Evolutionary conservation across 306 rosid genomes (phyloP), one percentile per base, ranked within the genome.

Genomic region (Cucumis cinereus): DNA sequence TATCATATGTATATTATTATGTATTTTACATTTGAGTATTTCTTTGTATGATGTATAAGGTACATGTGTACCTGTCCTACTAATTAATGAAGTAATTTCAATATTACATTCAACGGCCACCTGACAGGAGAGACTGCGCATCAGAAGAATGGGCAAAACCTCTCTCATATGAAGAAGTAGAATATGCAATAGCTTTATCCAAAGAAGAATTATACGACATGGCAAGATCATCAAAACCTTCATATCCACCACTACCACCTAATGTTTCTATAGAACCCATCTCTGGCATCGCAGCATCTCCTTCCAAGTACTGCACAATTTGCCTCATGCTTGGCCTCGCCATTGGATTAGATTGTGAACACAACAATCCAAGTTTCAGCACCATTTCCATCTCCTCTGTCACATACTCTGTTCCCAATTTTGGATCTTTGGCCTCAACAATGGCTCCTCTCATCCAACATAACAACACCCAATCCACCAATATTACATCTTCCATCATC

Each of bases 271-370:
- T 40, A 1, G 74, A 68, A 68, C 19, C 47, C 33, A 14, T 68
- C 55, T 43, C 74, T 26, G 74, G 54, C 74, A 68, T 43, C 20
- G 36, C 36, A 22, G 20, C 30, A 6, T 81, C 69, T 1, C 81
- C 38, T 40, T 81, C 87, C 72, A 84, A 79, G 58, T 75, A 76
- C 77, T 50, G 61, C 70, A 84, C 79, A 17, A 79, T 82, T 19
- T 81, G 85, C 64, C 81, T 68, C 87, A 84, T 84, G 52, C 71
- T 79, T 4, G 85, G 87, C 77, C 85, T 55, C 2, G 59, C 57
- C 0, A 30, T 8, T 8, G 85, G 83, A 22, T 76, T 80, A 24
- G 74, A 40, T 28, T 84, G 83, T 13, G 81, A 78, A 38, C 81
- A 83, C 35, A 77, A 16, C 77, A 83, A 61, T 20, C 83, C 86